A percentile compares a stretch with the other conserved stretches of the same genome.
phyloP scores from a whole-genome alignment of 2,329 filamentous ascomycete genomes.

The Botrytis galanthina region DNA sequence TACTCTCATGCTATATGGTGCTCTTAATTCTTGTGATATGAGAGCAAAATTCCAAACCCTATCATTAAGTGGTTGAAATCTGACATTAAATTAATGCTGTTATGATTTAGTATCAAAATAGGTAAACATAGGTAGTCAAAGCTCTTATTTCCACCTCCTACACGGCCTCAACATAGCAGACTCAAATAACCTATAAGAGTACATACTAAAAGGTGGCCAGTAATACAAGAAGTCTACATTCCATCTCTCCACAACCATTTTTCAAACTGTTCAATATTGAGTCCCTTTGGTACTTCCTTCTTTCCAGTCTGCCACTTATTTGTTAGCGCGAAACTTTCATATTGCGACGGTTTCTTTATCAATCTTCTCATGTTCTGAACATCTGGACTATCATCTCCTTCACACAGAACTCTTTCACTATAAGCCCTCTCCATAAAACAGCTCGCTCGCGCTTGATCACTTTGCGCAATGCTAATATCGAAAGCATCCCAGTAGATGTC shows the following conservation, averaged over 20 bases:
- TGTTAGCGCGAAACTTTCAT: slow-evolving; percentile 18
- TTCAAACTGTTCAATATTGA: slow-evolving; percentile 20
- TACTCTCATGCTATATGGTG: neutral
- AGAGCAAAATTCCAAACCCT: neutral
- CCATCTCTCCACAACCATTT: slow-evolving; percentile 24
- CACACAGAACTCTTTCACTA: slow-evolving; percentile 36
- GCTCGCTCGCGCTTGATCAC: slow-evolving; percentile 43
- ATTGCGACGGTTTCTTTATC: slow-evolving; percentile 8
- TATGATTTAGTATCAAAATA: neutral
- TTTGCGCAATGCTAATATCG: slow-evolving; percentile 43
- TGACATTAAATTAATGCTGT: neutral
- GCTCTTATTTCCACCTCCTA: neutral
- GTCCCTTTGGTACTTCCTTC: slow-evolving; percentile 12
- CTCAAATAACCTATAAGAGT: neutral
- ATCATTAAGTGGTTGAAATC: neutral
- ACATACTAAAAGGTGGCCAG: neutral
- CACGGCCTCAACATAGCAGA: neutral
- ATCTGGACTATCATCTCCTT: slow-evolving; percentile 40
- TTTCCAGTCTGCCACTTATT: slow-evolving; percentile 18
- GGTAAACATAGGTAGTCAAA: neutral
- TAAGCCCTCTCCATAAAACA: slow-evolving; percentile 43
- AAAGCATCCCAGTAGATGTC: slow-evolving; percentile 45
- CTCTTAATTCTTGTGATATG: neutral
- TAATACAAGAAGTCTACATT: neutral
- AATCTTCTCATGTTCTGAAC: slow-evolving; percentile 28